These are phyloP conservation scores for Cercospora zeina DNA, from an alignment of 2,329 filamentous ascomycete genomes.

Conservation along the genomic window DNA sequence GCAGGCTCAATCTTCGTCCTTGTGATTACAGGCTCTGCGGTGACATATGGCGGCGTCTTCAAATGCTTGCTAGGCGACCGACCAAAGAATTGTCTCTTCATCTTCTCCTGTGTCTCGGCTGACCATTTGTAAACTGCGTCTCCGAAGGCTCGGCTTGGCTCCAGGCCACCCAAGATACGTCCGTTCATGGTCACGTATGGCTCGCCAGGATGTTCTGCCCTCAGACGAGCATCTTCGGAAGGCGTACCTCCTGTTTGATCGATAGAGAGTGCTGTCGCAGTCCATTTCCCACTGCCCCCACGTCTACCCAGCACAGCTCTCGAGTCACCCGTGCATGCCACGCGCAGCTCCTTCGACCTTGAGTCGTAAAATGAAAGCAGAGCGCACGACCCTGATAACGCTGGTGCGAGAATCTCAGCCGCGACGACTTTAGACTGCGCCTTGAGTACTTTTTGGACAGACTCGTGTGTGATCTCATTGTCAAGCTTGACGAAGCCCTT, in stretches of 20 bases:
- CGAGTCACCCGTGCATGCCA: slow-evolving; percentile 96
- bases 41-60: slow-evolving; percentile 94
- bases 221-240: slow-evolving; percentile 78
- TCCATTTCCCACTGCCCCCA: slow-evolving; percentile 81
- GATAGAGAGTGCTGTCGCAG: slow-evolving; percentile 80
- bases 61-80: slow-evolving; percentile 73
- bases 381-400: slow-evolving; percentile 94
- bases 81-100: slow-evolving; percentile 85
- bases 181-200: slow-evolving; percentile 84
- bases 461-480: slow-evolving; percentile 90
- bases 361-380: slow-evolving; percentile 96
- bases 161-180: slow-evolving; percentile 84
- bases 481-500: slow-evolving; percentile 84
- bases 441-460: slow-evolving; percentile 86
- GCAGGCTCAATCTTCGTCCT: slow-evolving; percentile 88
- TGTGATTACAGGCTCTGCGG: slow-evolving; percentile 90
- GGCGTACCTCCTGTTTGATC: slow-evolving; percentile 92
- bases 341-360: slow-evolving; percentile 79
- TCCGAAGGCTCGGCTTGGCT: slow-evolving; percentile 91
- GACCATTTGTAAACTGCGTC: slow-evolving; percentile 98
- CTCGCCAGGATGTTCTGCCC: slow-evolving; percentile 84
- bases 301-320: slow-evolving; percentile 86
- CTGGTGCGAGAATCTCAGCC: slow-evolving; percentile 87
- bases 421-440: slow-evolving; percentile 86
- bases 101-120: slow-evolving; percentile 74